Percentiles rank a stretch among this genome's conserved stretches.
phyloP scores from a whole-genome alignment of 805 yeast genomes.

The Candida xyloterini region DNA sequence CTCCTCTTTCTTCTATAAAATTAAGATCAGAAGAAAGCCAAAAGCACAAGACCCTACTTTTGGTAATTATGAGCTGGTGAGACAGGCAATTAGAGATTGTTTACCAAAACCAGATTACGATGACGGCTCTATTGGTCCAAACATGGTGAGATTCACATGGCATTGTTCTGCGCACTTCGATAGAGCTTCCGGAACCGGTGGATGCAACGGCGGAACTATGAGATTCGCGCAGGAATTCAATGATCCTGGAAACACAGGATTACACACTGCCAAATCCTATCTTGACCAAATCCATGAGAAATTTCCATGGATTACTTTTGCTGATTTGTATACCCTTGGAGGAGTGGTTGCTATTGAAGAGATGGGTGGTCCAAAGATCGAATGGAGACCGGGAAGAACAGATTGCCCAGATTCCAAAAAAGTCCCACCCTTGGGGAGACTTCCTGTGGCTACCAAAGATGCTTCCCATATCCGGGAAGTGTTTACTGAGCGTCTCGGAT shows the following conservation, averaged over 20 bases:
- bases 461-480: constrained; percentile 61
- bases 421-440: constrained; percentile 63
- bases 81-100: constrained; percentile 34
- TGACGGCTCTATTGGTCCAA: constrained; percentile 73
- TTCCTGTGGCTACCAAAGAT: constrained; percentile 71
- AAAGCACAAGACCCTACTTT: constrained; percentile 24
- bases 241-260: constrained; percentile 63
- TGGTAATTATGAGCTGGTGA: constrained; percentile 34
- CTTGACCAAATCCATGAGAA: constrained; percentile 52
- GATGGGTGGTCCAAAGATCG: constrained; percentile 72
- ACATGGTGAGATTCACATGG: constrained; percentile 80
- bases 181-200: constrained; percentile 49
- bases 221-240: constrained; percentile 50
- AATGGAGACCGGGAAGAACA: constrained; percentile 81
- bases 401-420: constrained; percentile 49
- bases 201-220: constrained; percentile 73
- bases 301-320: constrained; percentile 70
- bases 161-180: constrained; percentile 84
- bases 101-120: constrained; percentile 47
- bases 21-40: constrained; percentile 26
- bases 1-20: constrained; percentile 24
- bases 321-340: constrained; percentile 77
- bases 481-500: constrained; percentile 59
- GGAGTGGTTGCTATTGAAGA: constrained; percentile 79
- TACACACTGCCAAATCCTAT: constrained; percentile 54